phyloP scores from a whole-genome alignment of 169 alveolate genomes.

The Plasmodium inui region DNA sequence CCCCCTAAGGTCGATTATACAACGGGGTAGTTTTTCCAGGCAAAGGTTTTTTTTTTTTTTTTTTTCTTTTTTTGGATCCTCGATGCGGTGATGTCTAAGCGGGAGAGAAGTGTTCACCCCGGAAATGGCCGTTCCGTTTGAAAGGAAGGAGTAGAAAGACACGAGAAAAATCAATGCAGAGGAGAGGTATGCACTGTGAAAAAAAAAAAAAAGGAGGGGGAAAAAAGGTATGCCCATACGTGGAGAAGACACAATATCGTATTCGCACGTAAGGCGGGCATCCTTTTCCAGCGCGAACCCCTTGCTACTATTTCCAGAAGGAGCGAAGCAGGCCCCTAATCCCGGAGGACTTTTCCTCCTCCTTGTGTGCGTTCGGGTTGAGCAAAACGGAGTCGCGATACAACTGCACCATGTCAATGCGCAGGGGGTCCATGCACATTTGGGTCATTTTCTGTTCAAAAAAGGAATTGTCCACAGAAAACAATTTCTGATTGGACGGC shows the following conservation, averaged over 20 bases:
- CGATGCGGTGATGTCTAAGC: background rate
- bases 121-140: background rate
- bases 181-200: background rate
- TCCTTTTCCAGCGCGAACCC: background rate
- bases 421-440: constrained; percentile 29
- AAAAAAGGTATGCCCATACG: background rate
- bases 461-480: constrained; percentile 34
- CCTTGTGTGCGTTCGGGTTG: constrained; percentile 1
- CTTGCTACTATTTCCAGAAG: constrained; percentile 20
- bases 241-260: background rate
- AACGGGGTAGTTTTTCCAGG: background rate
- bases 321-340: constrained; percentile 33
- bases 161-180: background rate
- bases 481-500: background rate
- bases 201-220: background rate
- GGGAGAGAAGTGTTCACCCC: background rate
- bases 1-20: background rate
- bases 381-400: constrained; percentile 9
- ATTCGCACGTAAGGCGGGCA: background rate
- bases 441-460: constrained; percentile 28
- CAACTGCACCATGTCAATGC: constrained; percentile 33
- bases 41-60: background rate
- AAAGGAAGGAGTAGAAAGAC: background rate
- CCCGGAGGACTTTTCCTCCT: constrained; percentile 25
- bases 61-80: background rate